phyloP scores from a whole-genome alignment of 2,329 filamentous ascomycete genomes.

The Ophiocordyceps unilateralis region DNA sequence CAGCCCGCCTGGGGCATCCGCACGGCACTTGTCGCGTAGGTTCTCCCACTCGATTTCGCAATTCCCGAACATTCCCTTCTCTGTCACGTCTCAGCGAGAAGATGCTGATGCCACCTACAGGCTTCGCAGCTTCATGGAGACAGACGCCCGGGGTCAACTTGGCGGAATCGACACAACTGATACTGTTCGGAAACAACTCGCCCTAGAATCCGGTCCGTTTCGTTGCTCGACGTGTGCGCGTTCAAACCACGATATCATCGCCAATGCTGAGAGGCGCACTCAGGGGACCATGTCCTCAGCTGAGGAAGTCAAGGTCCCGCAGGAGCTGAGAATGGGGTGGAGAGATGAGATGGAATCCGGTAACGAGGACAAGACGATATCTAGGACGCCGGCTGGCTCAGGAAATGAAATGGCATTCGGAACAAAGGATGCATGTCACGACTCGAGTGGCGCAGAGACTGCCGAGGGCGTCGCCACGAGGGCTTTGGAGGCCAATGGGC shows the following conservation, averaged over 20 bases:
- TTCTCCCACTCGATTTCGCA: neutral
- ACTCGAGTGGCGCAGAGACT: constrained; percentile 27
- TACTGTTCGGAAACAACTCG: constrained; percentile 49
- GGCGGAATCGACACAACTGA: constrained; percentile 70
- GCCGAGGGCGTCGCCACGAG: constrained; percentile 43
- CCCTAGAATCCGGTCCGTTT: constrained; percentile 47
- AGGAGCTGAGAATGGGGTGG: constrained; percentile 49
- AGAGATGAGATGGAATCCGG: constrained; percentile 47
- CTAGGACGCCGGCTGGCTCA: neutral
- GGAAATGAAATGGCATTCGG: neutral
- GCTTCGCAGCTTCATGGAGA: constrained; percentile 85
- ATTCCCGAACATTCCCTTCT: neutral
- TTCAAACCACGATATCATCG: constrained; percentile 57
- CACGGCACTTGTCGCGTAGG: constrained; percentile 56
- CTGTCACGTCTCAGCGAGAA: neutral
- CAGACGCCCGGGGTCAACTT: constrained; percentile 70
- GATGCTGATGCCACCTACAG: constrained; percentile 8
- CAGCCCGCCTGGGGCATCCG: constrained; percentile 95
- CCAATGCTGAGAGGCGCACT: constrained; percentile 46
- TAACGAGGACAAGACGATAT: neutral
- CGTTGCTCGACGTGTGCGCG: constrained; percentile 53
- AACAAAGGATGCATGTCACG: constrained; percentile 9
- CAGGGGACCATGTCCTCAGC: constrained; percentile 13
- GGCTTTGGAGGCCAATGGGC: constrained; percentile 8
- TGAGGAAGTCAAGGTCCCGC: constrained; percentile 30